Evolutionary conservation across 148 eudicot species (phyloP).

Genomic region (Suaeda aralocaspica): DNA sequence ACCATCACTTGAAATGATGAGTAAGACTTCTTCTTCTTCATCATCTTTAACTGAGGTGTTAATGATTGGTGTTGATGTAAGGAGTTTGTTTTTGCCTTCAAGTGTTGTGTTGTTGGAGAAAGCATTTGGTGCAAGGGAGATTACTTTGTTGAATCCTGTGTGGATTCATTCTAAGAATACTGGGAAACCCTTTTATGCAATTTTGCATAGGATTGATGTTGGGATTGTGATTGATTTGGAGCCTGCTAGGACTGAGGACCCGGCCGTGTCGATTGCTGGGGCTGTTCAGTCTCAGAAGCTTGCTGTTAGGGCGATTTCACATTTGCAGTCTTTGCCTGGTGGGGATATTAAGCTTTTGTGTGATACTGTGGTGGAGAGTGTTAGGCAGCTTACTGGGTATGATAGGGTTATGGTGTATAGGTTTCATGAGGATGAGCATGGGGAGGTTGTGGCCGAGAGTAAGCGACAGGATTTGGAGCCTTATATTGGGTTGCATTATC

Average conservation of each 20-base stretch:
- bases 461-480: conserved; percentile 75
- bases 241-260: conserved; percentile 83
- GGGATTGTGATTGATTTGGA: conserved; percentile 91
- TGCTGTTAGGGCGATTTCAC: conserved; percentile 77
- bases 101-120: conserved; percentile 48
- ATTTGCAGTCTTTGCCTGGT: conserved; percentile 78
- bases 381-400: conserved; percentile 85
- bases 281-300: conserved; percentile 97
- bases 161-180: conserved; percentile 76
- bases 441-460: conserved; percentile 88
- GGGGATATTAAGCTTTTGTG: conserved; percentile 83
- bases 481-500: conserved; percentile 86
- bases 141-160: conserved; percentile 68
- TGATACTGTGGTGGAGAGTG: conserved; percentile 78
- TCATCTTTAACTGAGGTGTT: conserved; percentile 39
- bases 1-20: conserved; percentile 37
- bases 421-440: conserved; percentile 98
- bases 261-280: conserved; percentile 80
- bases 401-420: conserved; percentile 95
- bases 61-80: conserved; percentile 60
- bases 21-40: too few relatives aligned
- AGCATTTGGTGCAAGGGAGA: conserved; percentile 71
- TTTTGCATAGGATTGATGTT: conserved; percentile 90
- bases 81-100: conserved; percentile 54
- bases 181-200: conserved; percentile 81